A percentile compares a stretch with the other conserved stretches of the same genome.
phyloP scores from a whole-genome alignment of 768 basidiomycete genomes.

The Cytidiella melzeri region DNA sequence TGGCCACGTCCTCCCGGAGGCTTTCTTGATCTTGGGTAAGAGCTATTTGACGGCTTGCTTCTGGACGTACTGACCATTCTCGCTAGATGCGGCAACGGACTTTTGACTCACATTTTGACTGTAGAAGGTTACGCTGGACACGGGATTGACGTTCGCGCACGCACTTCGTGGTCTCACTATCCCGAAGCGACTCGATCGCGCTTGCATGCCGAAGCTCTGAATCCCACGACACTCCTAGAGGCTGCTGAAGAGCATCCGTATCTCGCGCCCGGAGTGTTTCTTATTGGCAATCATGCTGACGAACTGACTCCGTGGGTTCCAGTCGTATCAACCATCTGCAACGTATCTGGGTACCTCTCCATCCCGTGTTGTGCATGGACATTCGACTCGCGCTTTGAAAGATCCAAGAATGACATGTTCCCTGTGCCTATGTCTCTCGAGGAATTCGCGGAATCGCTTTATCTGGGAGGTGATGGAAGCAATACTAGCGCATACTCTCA shows the following conservation, averaged over 20 bases:
- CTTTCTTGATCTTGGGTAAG: slow-evolving; percentile 85
- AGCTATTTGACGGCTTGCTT: not conserved
- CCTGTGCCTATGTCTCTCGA: slow-evolving; percentile 16
- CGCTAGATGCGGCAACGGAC: slow-evolving; percentile 82
- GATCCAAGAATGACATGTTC: slow-evolving; percentile 31
- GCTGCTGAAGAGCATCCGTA: slow-evolving; percentile 16
- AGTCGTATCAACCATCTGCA: slow-evolving; percentile 59
- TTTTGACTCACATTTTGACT: slow-evolving; percentile 82
- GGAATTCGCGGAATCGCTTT: slow-evolving; percentile 37
- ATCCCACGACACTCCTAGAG: slow-evolving; percentile 40
- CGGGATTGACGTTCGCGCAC: slow-evolving; percentile 82
- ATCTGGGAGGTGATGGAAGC: slow-evolving; percentile 56
- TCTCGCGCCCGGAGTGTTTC: slow-evolving; percentile 49
- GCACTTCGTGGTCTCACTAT: slow-evolving; percentile 81
- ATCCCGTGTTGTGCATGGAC: slow-evolving; percentile 92
- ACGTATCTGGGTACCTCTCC: slow-evolving; percentile 63
- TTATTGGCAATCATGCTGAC: slow-evolving; percentile 95
- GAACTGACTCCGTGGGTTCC: slow-evolving; percentile 96
- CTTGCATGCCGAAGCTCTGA: slow-evolving; percentile 65
- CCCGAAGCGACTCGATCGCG: slow-evolving; percentile 51
- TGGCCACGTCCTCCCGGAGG: slow-evolving; percentile 83
- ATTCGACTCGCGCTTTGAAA: slow-evolving; percentile 63
- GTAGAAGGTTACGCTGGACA: slow-evolving; percentile 79
- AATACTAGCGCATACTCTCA: slow-evolving; percentile 66
- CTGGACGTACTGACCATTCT: not conserved